Base-by-base conservation (phyloP, 2,329 filamentous ascomycete genomes). In the Talaromyces verruculosus region DNA sequence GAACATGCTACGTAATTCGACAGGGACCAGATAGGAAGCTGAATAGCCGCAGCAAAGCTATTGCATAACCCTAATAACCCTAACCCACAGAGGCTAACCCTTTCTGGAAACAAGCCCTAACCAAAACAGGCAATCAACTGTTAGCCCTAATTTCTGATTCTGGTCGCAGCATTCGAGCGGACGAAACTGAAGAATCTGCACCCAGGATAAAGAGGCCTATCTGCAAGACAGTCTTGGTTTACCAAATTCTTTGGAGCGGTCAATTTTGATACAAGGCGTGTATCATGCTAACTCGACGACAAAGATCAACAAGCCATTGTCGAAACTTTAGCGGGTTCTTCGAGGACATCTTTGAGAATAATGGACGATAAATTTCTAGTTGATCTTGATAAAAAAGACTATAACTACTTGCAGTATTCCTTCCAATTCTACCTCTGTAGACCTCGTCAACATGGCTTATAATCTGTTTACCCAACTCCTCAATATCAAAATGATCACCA, bases 151-250 rank as follows among this genome's bases (percentile, higher is more conserved):
- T 33, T 10, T 17, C 49, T 11, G 28, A 33, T 4, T 30, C 7
- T 28, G 2, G 7, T 15, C 22, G 3, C 45, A 49, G 22, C 22
- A 15, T 28, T 33, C 8, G 22, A 11, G 25, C 49, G 15, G 7
- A n/a, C 13, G 6, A 33, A 19, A n/a, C 6, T 17, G 28, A 17
- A 49, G 25, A 28, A 49, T 3, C 13, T 6, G 45, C 45, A 49
- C 22, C 15, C 10, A 35, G 1, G 4, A 17, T 25, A 15, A 17
- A 49, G 43, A 13, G 19, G 2, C 17, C 19, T 10, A 17, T 49
- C 2, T 0, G 22, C 8, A 25, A 17, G 1, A 13, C 1, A 49
- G 25, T n/a, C 0, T 19, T 53, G 0, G 4, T 33, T 28, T 6
- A 15, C 19, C 28, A 30, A 28, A 19, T 3, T 33, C 17, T n/a